Evolutionary conservation across 2,329 filamentous ascomycete genomes (phyloP).

Genomic region (Colletotrichum tofieldiae): DNA sequence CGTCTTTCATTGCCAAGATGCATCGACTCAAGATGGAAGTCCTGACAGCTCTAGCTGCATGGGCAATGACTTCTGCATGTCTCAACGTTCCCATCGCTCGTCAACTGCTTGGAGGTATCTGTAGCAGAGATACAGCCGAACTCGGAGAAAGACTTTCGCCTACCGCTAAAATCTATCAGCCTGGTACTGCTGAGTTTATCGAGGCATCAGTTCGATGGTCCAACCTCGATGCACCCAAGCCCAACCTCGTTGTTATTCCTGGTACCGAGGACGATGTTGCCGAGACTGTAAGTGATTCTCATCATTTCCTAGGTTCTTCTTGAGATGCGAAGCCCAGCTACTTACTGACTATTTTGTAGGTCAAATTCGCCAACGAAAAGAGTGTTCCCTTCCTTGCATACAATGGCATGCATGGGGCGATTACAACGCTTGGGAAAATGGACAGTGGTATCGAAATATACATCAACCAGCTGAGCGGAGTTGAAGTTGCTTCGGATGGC

Average conservation of each 20-base stretch:
- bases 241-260: constrained; percentile 64
- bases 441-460: constrained; percentile 66
- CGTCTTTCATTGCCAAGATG: constrained; percentile 16
- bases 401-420: constrained; percentile 67
- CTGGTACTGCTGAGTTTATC: constrained; percentile 58
- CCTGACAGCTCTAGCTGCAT: constrained; percentile 48
- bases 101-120: constrained; percentile 41
- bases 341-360: constrained; percentile 39
- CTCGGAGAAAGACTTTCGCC: constrained; percentile 55
- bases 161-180: constrained; percentile 58
- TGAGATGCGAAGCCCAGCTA: background rate
- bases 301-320: background rate
- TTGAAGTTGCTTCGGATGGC: constrained; percentile 59
- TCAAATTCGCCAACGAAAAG: constrained; percentile 62
- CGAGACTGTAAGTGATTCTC: constrained; percentile 57
- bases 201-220: constrained; percentile 63
- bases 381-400: constrained; percentile 67
- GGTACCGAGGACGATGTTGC: constrained; percentile 64
- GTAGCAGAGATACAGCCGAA: constrained; percentile 43
- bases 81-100: constrained; percentile 39
- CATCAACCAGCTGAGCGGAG: constrained; percentile 59
- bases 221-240: constrained; percentile 56
- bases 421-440: constrained; percentile 65
- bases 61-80: constrained; percentile 46
- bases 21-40: constrained; percentile 45